Evolutionary conservation across 1,284 basidiomycete species (phyloP), one percentile per base, ranked within the genome.

Genomic region (Leucoagaricus sp.): DNA sequence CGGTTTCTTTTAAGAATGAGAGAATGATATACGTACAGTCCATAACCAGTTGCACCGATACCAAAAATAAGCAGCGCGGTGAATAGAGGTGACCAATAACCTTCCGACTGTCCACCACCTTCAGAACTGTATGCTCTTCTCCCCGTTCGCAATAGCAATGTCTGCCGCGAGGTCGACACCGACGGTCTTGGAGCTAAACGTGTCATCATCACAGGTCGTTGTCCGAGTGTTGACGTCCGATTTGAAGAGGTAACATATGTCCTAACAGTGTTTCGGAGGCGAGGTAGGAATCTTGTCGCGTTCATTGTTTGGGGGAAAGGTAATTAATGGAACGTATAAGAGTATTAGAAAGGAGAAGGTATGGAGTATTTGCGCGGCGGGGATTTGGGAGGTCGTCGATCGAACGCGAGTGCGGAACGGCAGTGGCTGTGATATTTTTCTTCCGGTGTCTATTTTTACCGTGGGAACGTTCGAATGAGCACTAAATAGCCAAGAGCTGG

Each of bases 11-110:
- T 9, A 19, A 49, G 9, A 12, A 10, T 5, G 4, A 10, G 13
- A 17, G 23, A 19, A 36, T 25, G 17, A 19, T 29, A 38, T 17
- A 78, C 81, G 62, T 67, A 87, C 85, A 84, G 63, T 61, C 84
- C 85, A 65, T 81, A 82, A 21, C 74, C 75, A 4, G 80, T 79
- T 4, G 77, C 74, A 13, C 72, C 81, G 3, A 79, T 61, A 13
- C 85, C 84, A 12, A 81, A 65, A 0, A 69, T 67, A 2, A 85
- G 72, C 29, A 86, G 67, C 2, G 69, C 70, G n/a, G 72, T 71
- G 57, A 85, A 78, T 21, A 57, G 26, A 34, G 55, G 55, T 21
- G 55, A 57, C 55, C 48, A 57, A 29, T 38, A 12, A 12, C 55
- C 49, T 17, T 40, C 48, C 10, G 25, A 21, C 19, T 19, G 41